Percentiles rank a stretch among this genome's conserved stretches.
Conservation (phyloP, 495 filamentous ascomycete genomes). For the Talaromyces adpressus region DNA sequence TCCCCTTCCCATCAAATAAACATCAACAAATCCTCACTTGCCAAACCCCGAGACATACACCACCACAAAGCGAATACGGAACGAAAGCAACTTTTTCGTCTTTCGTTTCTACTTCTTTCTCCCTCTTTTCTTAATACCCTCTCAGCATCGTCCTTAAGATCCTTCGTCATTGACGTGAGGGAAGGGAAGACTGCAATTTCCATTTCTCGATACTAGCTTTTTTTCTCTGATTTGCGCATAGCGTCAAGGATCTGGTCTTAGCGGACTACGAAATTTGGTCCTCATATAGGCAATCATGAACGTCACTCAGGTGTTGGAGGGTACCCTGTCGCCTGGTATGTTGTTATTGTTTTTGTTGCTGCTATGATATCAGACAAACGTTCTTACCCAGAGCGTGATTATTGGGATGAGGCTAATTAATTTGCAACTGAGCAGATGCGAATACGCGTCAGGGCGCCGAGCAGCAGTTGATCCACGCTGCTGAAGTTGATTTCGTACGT, state of each 20-base stretch:
- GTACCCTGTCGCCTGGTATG: conserved; percentile 85
- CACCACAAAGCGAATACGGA: neutral
- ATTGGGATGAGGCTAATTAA: neutral
- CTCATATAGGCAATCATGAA: conserved; percentile 51
- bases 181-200: neutral
- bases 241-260: neutral
- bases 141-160: neutral
- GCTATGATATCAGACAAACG: neutral
- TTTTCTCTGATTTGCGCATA: neutral
- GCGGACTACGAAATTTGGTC: neutral
- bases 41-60: neutral
- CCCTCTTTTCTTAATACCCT: neutral
- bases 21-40: neutral
- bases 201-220: neutral
- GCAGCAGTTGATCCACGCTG: conserved; percentile 86
- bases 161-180: neutral
- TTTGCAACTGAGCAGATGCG: conserved; percentile 58
- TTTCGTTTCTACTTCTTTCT: neutral
- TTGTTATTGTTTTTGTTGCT: conserved; percentile 14
- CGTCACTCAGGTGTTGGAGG: conserved; percentile 78
- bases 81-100: neutral
- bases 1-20: neutral
- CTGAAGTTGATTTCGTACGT: conserved; percentile 91
- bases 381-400: neutral
- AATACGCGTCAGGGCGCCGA: conserved; percentile 82